Evolutionary conservation across 2,329 filamentous ascomycete genomes (phyloP), one percentile per base, ranked within the genome.

Genomic region (Colletotrichum sp.): DNA sequence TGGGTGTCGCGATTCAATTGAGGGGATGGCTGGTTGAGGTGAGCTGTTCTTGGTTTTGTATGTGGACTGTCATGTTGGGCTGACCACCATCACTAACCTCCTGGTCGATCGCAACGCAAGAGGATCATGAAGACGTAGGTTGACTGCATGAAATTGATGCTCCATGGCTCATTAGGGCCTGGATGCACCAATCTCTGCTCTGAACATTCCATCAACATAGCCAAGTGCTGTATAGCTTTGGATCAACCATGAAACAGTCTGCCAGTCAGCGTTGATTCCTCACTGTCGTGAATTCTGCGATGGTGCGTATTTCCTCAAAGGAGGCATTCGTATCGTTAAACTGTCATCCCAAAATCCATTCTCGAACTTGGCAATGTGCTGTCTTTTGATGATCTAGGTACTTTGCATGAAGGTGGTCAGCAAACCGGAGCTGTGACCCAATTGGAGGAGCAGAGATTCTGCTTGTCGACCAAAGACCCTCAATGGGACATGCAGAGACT

Each of bases 271-370:
- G 39, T 44, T n/a, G 12, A 22, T 13, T 22, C 1, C 44, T 22
- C 6, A 0, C 19, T 1, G 44, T 48, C 6, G 44, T 48, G 0
- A 6, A 22, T 22, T 6, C 6, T 48, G n/a, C 44, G 11, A 4
- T 7, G 44, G 44, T 22, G n/a, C 6, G 39, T 44, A 9, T 12
- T 48, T 13, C 6, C 44, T 11, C 44, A 5, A 22, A 22, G 11
- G 3, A 11, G 6, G 6, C 44, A 22, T 48, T 48, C 44, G 44
- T 48, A 48, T 4, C n/a, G 11, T 22, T 48, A 3, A 44, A 12
- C 5, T 6, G 19, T 6, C 8, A 6, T 44, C 4, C 19, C 39
- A n/a, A n/a, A 44, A n/a, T 19, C 39, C 39, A 44, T 44, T n/a
- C 19, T 44, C 39, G 39, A 44, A n/a, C 16, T 44, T 44, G 39